phyloP scores from a whole-genome alignment of 2,329 filamentous ascomycete genomes.

The Cladophialophora exuberans region DNA sequence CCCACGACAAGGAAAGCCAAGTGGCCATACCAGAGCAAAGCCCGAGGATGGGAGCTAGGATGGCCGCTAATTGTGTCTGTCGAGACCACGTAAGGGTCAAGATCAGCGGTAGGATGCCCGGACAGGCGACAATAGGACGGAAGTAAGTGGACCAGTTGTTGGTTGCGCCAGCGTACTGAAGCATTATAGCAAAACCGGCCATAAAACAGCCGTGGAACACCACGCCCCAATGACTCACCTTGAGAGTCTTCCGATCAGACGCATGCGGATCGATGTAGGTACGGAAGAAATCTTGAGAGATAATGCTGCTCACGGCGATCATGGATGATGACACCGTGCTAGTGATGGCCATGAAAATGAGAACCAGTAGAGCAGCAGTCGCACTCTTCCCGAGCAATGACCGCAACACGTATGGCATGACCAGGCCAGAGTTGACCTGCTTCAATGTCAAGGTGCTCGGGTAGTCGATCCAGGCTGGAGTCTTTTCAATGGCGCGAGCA shows the following conservation, averaged over 20 bases:
- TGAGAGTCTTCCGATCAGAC: constrained; percentile 46
- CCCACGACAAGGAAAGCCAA: constrained; percentile 45
- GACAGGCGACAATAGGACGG: constrained; percentile 46
- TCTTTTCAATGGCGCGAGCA: constrained; percentile 51
- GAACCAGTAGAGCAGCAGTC: constrained; percentile 49
- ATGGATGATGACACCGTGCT: constrained; percentile 55
- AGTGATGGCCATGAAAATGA: constrained; percentile 58
- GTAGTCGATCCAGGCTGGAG: constrained; percentile 50
- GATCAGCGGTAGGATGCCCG: constrained; percentile 51
- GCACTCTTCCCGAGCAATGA: constrained; percentile 49
- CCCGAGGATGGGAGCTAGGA: constrained; percentile 37
- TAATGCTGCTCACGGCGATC: constrained; percentile 56
- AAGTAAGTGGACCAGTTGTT: constrained; percentile 53
- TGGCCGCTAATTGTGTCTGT: constrained; percentile 51
- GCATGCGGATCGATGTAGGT: constrained; percentile 55
- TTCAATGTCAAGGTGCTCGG: constrained; percentile 45
- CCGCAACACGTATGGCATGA: constrained; percentile 53
- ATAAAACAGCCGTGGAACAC: constrained; percentile 54
- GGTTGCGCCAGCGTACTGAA: constrained; percentile 54
- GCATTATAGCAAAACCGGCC: constrained; percentile 50
- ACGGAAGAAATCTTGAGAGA: constrained; percentile 56
- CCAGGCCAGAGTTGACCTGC: constrained; percentile 49
- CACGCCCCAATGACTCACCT: constrained; percentile 53
- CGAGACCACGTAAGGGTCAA: constrained; percentile 35
- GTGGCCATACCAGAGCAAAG: constrained; percentile 11